Base-by-base conservation (phyloP, 2,329 filamentous ascomycete species). In the Oidium heveae region DNA sequence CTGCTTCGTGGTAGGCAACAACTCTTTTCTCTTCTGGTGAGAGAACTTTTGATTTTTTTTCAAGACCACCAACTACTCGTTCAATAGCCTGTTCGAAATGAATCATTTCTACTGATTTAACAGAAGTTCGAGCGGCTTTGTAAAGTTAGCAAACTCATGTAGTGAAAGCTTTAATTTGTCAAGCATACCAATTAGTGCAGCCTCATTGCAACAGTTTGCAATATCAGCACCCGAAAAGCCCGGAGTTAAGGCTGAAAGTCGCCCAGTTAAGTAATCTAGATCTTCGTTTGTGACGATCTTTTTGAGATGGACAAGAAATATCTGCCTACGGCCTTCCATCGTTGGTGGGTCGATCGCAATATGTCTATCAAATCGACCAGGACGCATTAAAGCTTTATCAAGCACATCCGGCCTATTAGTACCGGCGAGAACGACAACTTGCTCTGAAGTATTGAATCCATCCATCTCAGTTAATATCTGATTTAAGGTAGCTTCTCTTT, bases 381-480 rank as follows among this genome's bases (percentile, higher is more conserved):
- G 91, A 64, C 91, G 82, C 85, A 96, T 91, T 60, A 98, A 72
- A 8, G 91, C 91, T 71, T 91, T 87, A 68, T 98, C 91, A 44
- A 98, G 76, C 51, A 96, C 80, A 67, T 98, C 91, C 12, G 87
- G 84, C 69, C 91, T 77, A 71, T 98, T 98, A 55, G 91, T 98
- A 71, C 91, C 91, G 52, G 91, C 91, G 58, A 98, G 76, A 34
- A 98, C 91, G 54, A 98, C 89, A 44, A 98, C 85, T 70, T 96
- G 89, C 64, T 96, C 89, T 1, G 82, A 79, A 8, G 89, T 96
- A 69, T 95, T 95, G 79, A 96, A 96, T 56, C 89, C 91, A 66
- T 98, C 91, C 91, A 98, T 98, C 68, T 98, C 91, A 0, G 91
- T 98, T 54, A 98, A 73, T 58, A 98, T 96, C 70, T 98, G 91